A percentile compares a stretch with the other conserved stretches of the same genome.
These are phyloP conservation scores for Endotrypanum monterogeii DNA, from an alignment of 208 protist species.

Conservation along the genomic window DNA sequence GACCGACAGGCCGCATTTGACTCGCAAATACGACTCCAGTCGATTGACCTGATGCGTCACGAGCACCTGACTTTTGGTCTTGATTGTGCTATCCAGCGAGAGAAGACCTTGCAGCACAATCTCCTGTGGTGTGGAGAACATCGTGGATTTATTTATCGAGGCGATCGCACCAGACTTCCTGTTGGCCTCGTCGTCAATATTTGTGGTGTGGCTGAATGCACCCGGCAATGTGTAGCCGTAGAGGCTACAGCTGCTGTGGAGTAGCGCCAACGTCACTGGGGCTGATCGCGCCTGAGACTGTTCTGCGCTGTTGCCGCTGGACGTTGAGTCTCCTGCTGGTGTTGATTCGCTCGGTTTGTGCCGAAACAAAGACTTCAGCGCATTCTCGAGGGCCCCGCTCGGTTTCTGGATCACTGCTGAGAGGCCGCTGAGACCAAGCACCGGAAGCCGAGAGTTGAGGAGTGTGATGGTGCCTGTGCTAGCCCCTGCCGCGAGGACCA, in stretches of 20 bases:
- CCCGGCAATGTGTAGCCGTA: conserved; percentile 38
- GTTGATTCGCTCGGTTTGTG: background rate
- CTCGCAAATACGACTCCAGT: conserved; percentile 63
- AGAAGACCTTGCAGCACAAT: conserved; percentile 53
- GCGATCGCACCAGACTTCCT: background rate
- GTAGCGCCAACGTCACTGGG: conserved; percentile 21
- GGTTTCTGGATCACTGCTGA: conserved; percentile 34
- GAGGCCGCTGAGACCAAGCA: conserved; percentile 64
- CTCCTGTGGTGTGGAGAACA: conserved; percentile 17
- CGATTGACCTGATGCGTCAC: conserved; percentile 33
- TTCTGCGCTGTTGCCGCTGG: background rate
- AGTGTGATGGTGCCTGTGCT: conserved; percentile 60
- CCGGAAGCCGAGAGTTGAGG: conserved; percentile 60
- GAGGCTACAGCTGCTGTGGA: conserved; percentile 39
- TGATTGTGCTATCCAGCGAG: conserved; percentile 51
- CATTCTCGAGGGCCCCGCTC: conserved; percentile 24
- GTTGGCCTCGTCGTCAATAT: background rate
- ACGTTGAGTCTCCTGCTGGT: too few relatives aligned
- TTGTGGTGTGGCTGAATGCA: background rate
- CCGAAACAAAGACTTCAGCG: conserved; percentile 34
- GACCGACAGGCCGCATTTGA: conserved; percentile 45
- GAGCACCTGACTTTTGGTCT: conserved; percentile 12
- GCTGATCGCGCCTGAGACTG: conserved; percentile 7
- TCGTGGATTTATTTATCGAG: conserved; percentile 15
- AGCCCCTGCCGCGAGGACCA: conserved; percentile 74